Base-by-base conservation (phyloP, 768 basidiomycete genomes). In the Suillus subalutaceus region DNA sequence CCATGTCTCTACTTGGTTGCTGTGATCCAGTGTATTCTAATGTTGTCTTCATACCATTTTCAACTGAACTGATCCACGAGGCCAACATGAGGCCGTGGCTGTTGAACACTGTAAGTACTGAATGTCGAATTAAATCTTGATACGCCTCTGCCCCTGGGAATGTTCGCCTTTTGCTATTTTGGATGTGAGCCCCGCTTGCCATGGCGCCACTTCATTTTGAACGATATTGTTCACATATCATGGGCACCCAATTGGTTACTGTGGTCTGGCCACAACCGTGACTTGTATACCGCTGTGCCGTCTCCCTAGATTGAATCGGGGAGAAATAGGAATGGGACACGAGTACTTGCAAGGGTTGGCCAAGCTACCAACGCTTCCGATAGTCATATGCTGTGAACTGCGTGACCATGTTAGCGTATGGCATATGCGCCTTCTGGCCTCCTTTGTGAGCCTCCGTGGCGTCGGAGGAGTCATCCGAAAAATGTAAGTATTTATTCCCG, bases 21-120 rank as follows among this genome's bases (percentile, higher is more conserved):
- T 64, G 59, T 57, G 37, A 55, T 62, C 46, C 44, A 15, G 53
- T 63, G 43, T 62, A 40, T 59, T 41, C 16, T 66, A 66, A 63
- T 69, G 35, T 26, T 37, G 35, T 30, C 32, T 63, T 46, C 64
- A 63, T 63, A 64, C 60, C 60, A 64, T 20, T 4, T 44, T 4
- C 23, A 2, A 62, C 23, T 32, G 13, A n/a, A 23, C 41, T 35
- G 57, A n/a, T 35, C 16, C 38, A 41, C 20, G 55, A 61, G 53
- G 40, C 37, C 20, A 52, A 62, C 57, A 41, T 9, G 55, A 64
- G 53, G 40, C 37, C 15, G 26, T 52, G 52, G 52, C 16, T 52
- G 26, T 10, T 30, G 26, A 52, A 32, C 9, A 50, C n/a, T n/a
- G n/a, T n/a, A n/a, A n/a, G n/a, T n/a, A n/a, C n/a, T 16, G 23